Evolutionary conservation across 148 eudicot genomes (phyloP), one percentile per base, ranked within the genome.

Genomic region (Amaranthus palmeri): DNA sequence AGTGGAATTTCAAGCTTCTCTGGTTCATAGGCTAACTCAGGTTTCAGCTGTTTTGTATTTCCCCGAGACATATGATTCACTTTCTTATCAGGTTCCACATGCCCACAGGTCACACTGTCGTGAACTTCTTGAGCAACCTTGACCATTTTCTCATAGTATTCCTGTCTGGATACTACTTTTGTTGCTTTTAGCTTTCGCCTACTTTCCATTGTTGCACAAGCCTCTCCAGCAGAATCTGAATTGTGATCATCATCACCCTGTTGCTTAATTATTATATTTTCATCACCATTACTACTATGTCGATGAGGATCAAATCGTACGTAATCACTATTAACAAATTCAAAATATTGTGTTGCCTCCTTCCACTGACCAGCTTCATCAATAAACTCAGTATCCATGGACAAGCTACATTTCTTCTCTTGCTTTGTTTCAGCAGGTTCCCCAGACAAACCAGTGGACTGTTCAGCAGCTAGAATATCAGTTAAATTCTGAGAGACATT

Each of bases 331-430:
- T 81, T 87, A 70, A 81, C 84, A 61, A 89, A 83, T 84, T 92
- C 93, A 80, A 69, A 88, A 81, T 81, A 86, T 64, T 87, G 78
- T 13, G 76, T 72, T 55, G 79, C 92, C 85, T 85, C 86, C 76
- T 79, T 83, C 96, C 93, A 87, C 72, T 85, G 82, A 74, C 83
- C 88, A 73, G 63, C 78, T 69, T 65, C 83, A 71, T 82, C 88
- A 12, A 75, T 70, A 78, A 68, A 72, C 48, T 45, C 71, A 74
- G 82, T 68, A 76, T 78, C 85, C 74, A 64, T 69, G 65, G 80
- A 79, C 40, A 76, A 74, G 52, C 71, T 71, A 63, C 62, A 9
- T 50, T 68, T 76, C 63, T 72, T 78, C 49, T 56, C 76, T 42
- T 75, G 76, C 55, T 70, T 78, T 51, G 15, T 77, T 57, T 70